A percentile compares a stretch with the other conserved stretches of the same genome.
Conservation (phyloP, 2,329 filamentous ascomycete species). For the Xylaria hypoxylon region DNA sequence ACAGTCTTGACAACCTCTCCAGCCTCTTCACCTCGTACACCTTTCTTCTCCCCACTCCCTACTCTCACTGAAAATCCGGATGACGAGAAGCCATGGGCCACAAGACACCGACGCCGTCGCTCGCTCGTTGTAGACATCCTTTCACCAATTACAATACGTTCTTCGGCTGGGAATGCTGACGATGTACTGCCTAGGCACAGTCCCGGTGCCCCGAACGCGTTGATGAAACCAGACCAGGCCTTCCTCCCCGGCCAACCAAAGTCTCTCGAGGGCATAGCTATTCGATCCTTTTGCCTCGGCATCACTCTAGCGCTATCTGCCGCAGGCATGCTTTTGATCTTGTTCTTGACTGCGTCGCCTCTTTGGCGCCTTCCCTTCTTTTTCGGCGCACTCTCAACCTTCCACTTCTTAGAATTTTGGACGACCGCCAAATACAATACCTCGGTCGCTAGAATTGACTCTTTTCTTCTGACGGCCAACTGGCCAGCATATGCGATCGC, state of each 20-base stretch:
- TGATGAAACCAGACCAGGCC: slow-evolving; percentile 51
- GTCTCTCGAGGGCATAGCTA: slow-evolving; percentile 69
- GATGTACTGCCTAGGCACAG: slow-evolving; percentile 50
- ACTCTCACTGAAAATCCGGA: slow-evolving; percentile 40
- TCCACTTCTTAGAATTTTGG: slow-evolving; percentile 98
- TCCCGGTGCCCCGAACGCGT: slow-evolving; percentile 48
- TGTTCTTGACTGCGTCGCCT: slow-evolving; percentile 57
- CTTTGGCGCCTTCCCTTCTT: slow-evolving; percentile 76
- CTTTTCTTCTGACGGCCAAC: slow-evolving; percentile 87
- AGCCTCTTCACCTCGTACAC: slow-evolving; percentile 18
- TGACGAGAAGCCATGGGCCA: slow-evolving; percentile 48
- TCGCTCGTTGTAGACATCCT: slow-evolving; percentile 29
- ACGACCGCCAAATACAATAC: slow-evolving; percentile 89
- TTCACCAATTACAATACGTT: slow-evolving; percentile 19
- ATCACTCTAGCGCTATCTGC: slow-evolving; percentile 55
- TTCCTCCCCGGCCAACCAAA: slow-evolving; percentile 62
- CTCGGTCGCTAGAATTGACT: slow-evolving; percentile 73
- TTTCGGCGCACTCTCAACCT: slow-evolving; percentile 74
- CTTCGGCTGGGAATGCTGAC: slow-evolving; percentile 43
- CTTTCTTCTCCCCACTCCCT: slow-evolving; percentile 38
- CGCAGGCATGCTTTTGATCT: slow-evolving; percentile 50
- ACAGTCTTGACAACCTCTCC: slow-evolving; percentile 5
- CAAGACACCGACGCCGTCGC: slow-evolving; percentile 42
- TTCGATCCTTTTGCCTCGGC: slow-evolving; percentile 68
- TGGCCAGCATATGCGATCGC: slow-evolving; percentile 87